Conservation (phyloP, 1,139 yeast genomes). For the Geotrichum carabidarum region DNA sequence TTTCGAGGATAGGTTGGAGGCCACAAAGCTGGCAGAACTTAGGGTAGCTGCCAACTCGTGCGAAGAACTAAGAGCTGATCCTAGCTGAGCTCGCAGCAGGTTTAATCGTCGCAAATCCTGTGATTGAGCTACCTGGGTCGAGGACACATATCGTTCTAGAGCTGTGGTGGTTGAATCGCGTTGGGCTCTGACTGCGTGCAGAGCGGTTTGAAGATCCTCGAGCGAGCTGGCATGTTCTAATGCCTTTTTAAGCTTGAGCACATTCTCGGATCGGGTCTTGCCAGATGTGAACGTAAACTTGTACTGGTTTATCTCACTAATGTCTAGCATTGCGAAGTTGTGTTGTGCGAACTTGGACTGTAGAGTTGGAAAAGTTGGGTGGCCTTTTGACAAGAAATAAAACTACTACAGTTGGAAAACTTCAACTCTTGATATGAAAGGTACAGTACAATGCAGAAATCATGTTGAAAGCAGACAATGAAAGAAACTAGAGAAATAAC, state of each 20-base stretch:
- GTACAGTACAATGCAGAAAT: not conserved
- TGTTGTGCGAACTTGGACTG: not conserved
- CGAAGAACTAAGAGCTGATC: slow-evolving; percentile 37
- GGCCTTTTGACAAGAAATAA: slow-evolving; percentile 4
- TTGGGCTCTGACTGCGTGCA: slow-evolving; percentile 9
- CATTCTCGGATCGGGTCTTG: slow-evolving; percentile 1
- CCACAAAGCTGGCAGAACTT: slow-evolving; percentile 59
- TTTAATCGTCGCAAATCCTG: slow-evolving; percentile 27
- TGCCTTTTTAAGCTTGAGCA: slow-evolving; percentile 9
- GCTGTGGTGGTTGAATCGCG: slow-evolving; percentile 11
- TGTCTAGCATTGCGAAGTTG: slow-evolving; percentile 2
- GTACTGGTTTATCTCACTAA: not conserved
- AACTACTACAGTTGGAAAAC: not conserved
- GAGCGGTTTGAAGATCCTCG: slow-evolving; percentile 16
- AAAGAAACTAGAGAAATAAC: not conserved
- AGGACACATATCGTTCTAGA: slow-evolving; percentile 18
- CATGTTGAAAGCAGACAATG: not conserved
- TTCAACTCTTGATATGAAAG: not conserved
- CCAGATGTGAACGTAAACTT: slow-evolving; percentile 1
- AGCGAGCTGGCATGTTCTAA: slow-evolving; percentile 16
- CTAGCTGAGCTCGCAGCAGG: slow-evolving; percentile 32
- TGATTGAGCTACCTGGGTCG: slow-evolving; percentile 14
- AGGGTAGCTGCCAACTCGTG: slow-evolving; percentile 49
- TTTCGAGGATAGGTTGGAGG: slow-evolving; percentile 61
- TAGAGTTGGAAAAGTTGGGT: slow-evolving; percentile 3